phyloP scores from a whole-genome alignment of 352 stramenopile species.

The Peronospora farinosa region DNA sequence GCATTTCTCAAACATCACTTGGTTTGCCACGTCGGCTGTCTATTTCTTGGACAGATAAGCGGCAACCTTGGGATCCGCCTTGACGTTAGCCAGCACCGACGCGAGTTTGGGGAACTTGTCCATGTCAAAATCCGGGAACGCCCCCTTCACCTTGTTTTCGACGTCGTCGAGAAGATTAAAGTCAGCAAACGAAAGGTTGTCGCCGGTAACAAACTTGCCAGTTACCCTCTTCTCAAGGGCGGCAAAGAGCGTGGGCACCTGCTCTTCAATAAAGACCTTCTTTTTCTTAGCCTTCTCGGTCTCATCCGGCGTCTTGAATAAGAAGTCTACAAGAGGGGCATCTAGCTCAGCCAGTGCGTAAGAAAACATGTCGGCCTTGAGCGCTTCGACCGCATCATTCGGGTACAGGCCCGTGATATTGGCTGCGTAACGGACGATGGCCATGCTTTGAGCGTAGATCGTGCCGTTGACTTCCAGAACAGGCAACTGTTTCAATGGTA shows the following conservation, averaged over 20 bases:
- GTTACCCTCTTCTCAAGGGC: slow-evolving; percentile 38
- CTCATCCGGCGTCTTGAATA: slow-evolving; percentile 29
- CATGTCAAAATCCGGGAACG: slow-evolving; percentile 25
- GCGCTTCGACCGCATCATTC: slow-evolving; percentile 41
- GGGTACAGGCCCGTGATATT: slow-evolving; percentile 58
- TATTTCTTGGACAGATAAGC: slow-evolving; percentile 36
- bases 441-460: slow-evolving; percentile 53
- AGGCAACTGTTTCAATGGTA: slow-evolving; percentile 51
- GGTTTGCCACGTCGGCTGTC: neutral
- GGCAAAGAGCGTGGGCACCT: slow-evolving; percentile 19
- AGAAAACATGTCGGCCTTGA: slow-evolving; percentile 46
- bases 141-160: slow-evolving; percentile 31
- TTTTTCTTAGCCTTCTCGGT: slow-evolving; percentile 39
- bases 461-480: slow-evolving; percentile 41
- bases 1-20: too few species aligned
- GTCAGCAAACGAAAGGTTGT: slow-evolving; percentile 46
- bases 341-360: slow-evolving; percentile 38
- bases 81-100: slow-evolving; percentile 34
- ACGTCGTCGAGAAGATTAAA: slow-evolving; percentile 45
- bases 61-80: slow-evolving; percentile 34
- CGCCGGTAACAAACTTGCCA: slow-evolving; percentile 48
- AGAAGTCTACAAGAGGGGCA: slow-evolving; percentile 27
- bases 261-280: slow-evolving; percentile 44
- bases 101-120: slow-evolving; percentile 38
- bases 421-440: slow-evolving; percentile 50